These are phyloP conservation scores for Helotiales sp. DNA, from an alignment of 2,329 filamentous ascomycete genomes.

Conservation along the genomic window DNA sequence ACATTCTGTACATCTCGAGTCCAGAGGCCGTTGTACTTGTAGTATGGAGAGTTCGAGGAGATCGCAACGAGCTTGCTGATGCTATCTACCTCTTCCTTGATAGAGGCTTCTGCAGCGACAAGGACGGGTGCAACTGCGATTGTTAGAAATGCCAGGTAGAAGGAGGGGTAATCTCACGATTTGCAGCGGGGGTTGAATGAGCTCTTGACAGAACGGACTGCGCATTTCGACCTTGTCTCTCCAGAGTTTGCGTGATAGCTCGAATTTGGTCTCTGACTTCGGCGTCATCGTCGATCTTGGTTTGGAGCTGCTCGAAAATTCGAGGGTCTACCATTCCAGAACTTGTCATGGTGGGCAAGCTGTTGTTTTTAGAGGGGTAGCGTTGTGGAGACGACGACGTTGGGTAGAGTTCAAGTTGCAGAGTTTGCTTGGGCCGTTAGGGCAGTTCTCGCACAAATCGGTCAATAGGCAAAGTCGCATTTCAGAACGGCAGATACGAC, in stretches of 20 bases:
- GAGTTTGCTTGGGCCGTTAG: not conserved
- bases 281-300: conserved; percentile 87
- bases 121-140: conserved; percentile 69
- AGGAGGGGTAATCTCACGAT: conserved; percentile 53
- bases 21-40: conserved; percentile 94
- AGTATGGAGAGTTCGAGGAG: conserved; percentile 90
- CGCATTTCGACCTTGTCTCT: conserved; percentile 80
- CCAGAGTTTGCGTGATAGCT: conserved; percentile 79
- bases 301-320: conserved; percentile 87
- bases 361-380: not conserved
- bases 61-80: conserved; percentile 72
- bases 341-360: conserved; percentile 22
- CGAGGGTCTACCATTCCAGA: conserved; percentile 59
- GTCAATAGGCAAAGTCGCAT: not conserved
- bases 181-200: conserved; percentile 78
- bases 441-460: not conserved
- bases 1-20: conserved; percentile 81
- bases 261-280: conserved; percentile 81
- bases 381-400: not conserved
- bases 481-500: not conserved
- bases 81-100: conserved; percentile 73
- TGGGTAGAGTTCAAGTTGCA: not conserved
- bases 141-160: conserved; percentile 21
- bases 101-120: conserved; percentile 68
- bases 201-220: conserved; percentile 86